These are phyloP conservation scores for Camillea tinctor DNA, from an alignment of 2,329 filamentous ascomycete species.

Conservation along the genomic window DNA sequence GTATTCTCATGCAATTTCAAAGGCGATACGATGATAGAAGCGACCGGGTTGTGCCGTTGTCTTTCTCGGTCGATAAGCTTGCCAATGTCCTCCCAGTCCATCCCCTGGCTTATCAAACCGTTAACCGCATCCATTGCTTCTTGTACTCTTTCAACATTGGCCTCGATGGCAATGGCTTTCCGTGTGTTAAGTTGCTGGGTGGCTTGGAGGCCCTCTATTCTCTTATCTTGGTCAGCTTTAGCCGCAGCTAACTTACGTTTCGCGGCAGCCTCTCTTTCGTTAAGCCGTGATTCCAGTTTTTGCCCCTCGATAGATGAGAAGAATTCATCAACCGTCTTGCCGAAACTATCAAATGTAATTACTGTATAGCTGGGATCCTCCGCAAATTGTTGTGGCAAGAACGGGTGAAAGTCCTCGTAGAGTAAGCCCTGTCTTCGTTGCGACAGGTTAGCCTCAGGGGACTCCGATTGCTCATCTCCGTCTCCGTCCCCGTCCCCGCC, in stretches of 20 bases:
- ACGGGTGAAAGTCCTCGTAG: constrained; percentile 96
- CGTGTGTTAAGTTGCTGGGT: constrained; percentile 79
- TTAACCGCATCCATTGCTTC: constrained; percentile 93
- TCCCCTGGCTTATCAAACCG: constrained; percentile 84
- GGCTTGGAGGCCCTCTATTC: constrained; percentile 79
- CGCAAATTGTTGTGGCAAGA: constrained; percentile 77
- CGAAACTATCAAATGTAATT: constrained; percentile 80
- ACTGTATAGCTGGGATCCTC: constrained; percentile 64
- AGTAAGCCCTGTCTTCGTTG: constrained; percentile 53
- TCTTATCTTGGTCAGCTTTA: constrained; percentile 76
- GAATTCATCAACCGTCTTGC: constrained; percentile 92
- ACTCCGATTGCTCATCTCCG: constrained; percentile 26
- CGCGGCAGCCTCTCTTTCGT: constrained; percentile 78
- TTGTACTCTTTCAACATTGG: constrained; percentile 86
- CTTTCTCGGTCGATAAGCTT: constrained; percentile 87
- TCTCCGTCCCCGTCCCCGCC: too few species aligned
- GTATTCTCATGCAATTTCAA: constrained; percentile 88
- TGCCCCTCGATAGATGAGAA: constrained; percentile 96
- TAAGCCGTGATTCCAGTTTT: constrained; percentile 79
- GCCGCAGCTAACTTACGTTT: constrained; percentile 85
- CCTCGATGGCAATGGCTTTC: constrained; percentile 87
- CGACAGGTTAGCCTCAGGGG: constrained; percentile 33
- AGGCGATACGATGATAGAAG: constrained; percentile 80
- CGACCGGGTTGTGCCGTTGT: constrained; percentile 76
- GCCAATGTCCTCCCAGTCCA: constrained; percentile 95